Conservation (phyloP, 805 yeast species). For the Diddensiella caesifluorescens region DNA sequence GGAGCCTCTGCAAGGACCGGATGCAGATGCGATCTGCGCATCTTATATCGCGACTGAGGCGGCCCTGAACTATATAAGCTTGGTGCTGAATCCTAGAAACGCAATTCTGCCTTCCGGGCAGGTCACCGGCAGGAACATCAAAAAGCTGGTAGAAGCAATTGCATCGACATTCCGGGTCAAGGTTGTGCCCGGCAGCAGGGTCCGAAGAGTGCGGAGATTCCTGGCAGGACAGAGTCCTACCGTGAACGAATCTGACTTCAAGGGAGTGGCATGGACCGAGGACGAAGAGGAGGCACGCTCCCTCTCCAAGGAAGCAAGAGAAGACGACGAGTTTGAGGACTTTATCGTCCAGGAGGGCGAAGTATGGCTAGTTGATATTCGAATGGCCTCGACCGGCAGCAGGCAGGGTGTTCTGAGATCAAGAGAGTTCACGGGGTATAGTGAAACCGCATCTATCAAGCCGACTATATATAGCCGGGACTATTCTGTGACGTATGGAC, state of each 20-base stretch:
- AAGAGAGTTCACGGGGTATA: constrained; percentile 27
- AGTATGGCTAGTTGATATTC: constrained; percentile 78
- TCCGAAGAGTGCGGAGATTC: constrained; percentile 87
- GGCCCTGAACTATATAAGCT: constrained; percentile 68
- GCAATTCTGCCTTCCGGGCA: constrained; percentile 17
- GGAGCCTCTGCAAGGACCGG: constrained; percentile 70
- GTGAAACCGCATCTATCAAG: constrained; percentile 19
- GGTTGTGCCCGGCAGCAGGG: constrained; percentile 88
- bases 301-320: constrained; percentile 2
- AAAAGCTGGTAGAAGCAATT: constrained; percentile 75
- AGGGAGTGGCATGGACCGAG: constrained; percentile 59
- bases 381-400: constrained; percentile 62
- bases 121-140: constrained; percentile 66
- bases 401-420: constrained; percentile 26
- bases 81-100: constrained; percentile 49
- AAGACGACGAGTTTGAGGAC: constrained; percentile 43
- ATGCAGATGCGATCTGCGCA: constrained; percentile 88
- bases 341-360: constrained; percentile 74
- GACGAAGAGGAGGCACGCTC: constrained; percentile 20
- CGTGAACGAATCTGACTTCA: constrained; percentile 86
- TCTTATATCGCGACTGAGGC: constrained; percentile 86
- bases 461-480: constrained; percentile 75
- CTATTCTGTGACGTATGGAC: constrained; percentile 70
- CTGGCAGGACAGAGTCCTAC: constrained; percentile 95
- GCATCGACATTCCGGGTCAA: constrained; percentile 79